These are phyloP conservation scores for Suillus variegatus DNA, from an alignment of 768 basidiomycete genomes.

Conservation along the genomic window DNA sequence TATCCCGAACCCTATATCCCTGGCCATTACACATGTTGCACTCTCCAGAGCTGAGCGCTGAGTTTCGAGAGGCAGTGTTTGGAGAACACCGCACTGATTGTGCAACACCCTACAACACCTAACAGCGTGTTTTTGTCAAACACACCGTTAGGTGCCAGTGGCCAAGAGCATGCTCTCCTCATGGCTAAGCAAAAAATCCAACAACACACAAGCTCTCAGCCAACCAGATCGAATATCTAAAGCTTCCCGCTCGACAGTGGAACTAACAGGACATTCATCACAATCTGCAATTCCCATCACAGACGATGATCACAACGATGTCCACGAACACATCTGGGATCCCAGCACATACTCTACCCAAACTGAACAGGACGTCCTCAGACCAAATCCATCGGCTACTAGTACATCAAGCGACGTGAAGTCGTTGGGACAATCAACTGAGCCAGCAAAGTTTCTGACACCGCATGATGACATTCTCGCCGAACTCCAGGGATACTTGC, in stretches of 20 bases:
- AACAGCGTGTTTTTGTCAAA: not conserved
- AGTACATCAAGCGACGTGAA: constrained; percentile 11
- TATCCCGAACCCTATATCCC: too few species aligned
- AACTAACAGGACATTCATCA: constrained; percentile 17
- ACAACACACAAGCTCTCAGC: constrained; percentile 8
- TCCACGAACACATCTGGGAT: constrained; percentile 26
- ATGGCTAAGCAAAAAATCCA: constrained; percentile 34
- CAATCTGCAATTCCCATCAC: constrained; percentile 23
- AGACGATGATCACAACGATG: constrained; percentile 12
- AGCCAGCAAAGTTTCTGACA: constrained; percentile 34
- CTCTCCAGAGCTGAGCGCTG: too few species aligned
- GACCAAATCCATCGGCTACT: constrained; percentile 11
- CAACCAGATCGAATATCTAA: constrained; percentile 14
- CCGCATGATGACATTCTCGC: constrained; percentile 68
- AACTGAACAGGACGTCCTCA: constrained; percentile 16
- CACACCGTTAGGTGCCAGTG: not conserved
- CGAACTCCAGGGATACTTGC: constrained; percentile 43
- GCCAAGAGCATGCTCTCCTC: constrained; percentile 25
- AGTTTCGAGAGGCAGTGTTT: too few species aligned
- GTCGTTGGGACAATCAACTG: constrained; percentile 10
- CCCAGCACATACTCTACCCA: constrained; percentile 23
- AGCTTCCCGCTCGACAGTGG: constrained; percentile 16
- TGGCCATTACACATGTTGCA: too few species aligned
- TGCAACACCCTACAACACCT: too few species aligned
- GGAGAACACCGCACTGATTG: too few species aligned